Evolutionary conservation across 768 basidiomycete species (phyloP), one percentile per base, ranked within the genome.

Genomic region (Pleurotus sapidus): DNA sequence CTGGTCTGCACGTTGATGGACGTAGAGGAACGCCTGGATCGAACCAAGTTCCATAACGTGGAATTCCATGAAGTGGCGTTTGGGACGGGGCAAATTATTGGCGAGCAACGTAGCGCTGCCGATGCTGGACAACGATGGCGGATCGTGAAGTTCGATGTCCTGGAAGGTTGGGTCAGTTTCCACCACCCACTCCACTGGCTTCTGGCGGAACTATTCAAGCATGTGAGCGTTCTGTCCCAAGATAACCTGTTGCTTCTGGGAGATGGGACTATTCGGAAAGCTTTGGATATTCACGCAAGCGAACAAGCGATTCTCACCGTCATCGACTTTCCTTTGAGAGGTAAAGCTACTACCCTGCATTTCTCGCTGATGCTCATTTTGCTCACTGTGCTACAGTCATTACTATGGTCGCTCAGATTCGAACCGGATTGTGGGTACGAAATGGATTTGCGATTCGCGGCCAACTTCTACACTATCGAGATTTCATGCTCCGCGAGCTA

Each of bases 391-490:
- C 23, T 27, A 8, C 20, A 95, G 93, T 93, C 5, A 76, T 95
- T 24, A 83, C 88, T 1, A 93, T 95, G 87, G 87, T 96, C 46
- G 94, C 95, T 0, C 97, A 98, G 68, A 93, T 98, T 50, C 86
- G 95, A 23, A 90, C 93, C 0, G 95, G 95, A 0, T 79, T 98
- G 3, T 99, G 97, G 97, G 95, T 97, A 6, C 89, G 96, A 55
- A 99, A 99, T 64, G 97, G 97, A 3, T 92, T 95, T 65, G 90
- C 90, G 14, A 95, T 98, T 63, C 88, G 96, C 1, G 94, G 95
- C 0, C 97, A 98, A 69, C 78, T 95, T 3, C 81, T 95, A 53
- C 96, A 98, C 68, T 99, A 99, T 69, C 89, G 95, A 24, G 96
- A 98, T 68, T 94, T 93, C 70, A 89, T 91, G 83, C 84, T 98